Conservation (phyloP, 768 basidiomycete species). For the Suillus americanus region DNA sequence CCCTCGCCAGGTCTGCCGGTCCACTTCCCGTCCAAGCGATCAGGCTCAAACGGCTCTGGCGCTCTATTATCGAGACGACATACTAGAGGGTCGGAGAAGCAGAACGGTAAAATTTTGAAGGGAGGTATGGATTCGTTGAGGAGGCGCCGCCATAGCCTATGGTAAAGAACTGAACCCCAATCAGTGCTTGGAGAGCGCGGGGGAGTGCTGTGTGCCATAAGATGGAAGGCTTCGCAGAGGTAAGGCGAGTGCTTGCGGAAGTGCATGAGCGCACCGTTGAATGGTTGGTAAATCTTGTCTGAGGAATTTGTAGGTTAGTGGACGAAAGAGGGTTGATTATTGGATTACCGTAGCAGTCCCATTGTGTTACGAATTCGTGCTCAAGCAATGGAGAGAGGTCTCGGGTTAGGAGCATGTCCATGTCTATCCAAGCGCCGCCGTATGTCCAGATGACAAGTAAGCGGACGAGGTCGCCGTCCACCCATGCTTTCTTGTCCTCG, state of each 20-base stretch:
- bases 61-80: slow-evolving; percentile 90
- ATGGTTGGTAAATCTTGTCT: slow-evolving; percentile 74
- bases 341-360: slow-evolving; percentile 91
- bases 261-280: slow-evolving; percentile 95
- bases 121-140: slow-evolving; percentile 72
- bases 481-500: slow-evolving; percentile 82
- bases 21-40: slow-evolving; percentile 57
- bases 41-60: slow-evolving; percentile 83
- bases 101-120: slow-evolving; percentile 94
- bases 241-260: slow-evolving; percentile 90
- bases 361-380: slow-evolving; percentile 96
- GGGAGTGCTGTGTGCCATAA: slow-evolving; percentile 74
- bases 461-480: slow-evolving; percentile 90
- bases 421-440: slow-evolving; percentile 96
- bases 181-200: slow-evolving; percentile 83
- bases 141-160: slow-evolving; percentile 86
- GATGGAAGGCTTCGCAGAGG: slow-evolving; percentile 93
- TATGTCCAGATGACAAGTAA: slow-evolving; percentile 83
- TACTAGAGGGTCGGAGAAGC: slow-evolving; percentile 88
- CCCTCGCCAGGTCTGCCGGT: slow-evolving; percentile 53
- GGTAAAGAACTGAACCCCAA: slow-evolving; percentile 92
- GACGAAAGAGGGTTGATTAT: not conserved
- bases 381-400: slow-evolving; percentile 84
- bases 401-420: slow-evolving; percentile 91
- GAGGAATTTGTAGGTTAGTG: slow-evolving; percentile 9